Conservation (phyloP, 2,329 filamentous ascomycete genomes). For the Stagonosporopsis rhizophila region DNA sequence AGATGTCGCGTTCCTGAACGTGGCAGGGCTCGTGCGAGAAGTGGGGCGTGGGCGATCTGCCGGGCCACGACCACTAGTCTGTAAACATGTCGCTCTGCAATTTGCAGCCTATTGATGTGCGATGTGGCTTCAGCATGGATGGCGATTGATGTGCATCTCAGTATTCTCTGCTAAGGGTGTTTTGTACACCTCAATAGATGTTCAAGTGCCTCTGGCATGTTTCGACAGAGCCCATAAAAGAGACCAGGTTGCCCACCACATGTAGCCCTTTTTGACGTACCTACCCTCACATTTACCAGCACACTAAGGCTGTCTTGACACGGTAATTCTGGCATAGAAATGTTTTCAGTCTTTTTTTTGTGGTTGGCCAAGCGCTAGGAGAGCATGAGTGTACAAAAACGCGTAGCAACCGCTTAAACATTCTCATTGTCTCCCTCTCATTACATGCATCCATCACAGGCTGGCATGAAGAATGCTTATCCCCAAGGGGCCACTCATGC, state of each 20-base stretch:
- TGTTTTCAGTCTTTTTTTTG: no score
- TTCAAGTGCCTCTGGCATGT: no score
- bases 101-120: background rate
- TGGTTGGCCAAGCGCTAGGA: background rate
- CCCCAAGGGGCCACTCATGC: background rate
- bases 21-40: constrained; percentile 12
- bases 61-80: constrained; percentile 1
- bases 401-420: background rate
- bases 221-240: no score
- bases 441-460: background rate
- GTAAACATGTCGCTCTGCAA: background rate
- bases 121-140: background rate
- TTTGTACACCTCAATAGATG: background rate
- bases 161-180: background rate
- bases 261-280: no score
- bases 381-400: background rate
- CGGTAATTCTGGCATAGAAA: no score
- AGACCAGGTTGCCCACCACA: no score
- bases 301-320: no score
- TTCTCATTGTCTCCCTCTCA: background rate
- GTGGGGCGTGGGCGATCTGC: constrained; percentile 11
- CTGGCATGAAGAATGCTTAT: background rate
- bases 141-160: background rate
- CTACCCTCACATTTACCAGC: no score
- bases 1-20: constrained; percentile 7